Base-by-base conservation (phyloP, 495 filamentous ascomycete genomes). In the Xylaria cubensis region DNA sequence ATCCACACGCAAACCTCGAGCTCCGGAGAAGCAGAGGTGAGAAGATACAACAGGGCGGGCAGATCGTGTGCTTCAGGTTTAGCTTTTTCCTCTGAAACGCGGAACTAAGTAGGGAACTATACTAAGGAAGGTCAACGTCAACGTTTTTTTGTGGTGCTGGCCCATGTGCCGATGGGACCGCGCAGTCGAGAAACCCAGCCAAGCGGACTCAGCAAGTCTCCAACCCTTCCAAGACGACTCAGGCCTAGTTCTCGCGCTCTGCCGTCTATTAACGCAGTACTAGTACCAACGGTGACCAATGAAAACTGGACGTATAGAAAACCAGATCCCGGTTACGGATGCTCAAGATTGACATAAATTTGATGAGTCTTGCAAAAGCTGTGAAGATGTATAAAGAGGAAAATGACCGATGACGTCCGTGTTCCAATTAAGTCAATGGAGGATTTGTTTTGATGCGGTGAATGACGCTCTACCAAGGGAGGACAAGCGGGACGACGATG, bases 61-160 rank as follows among this genome's bases (percentile, higher is more conserved):
- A 53, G 41, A 59, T 59, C 66, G 51, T 36, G 67, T 50, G 41
- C 53, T 61, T 48, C 6, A 41, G 39, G 34, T 55, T 50, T 69
- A 69, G 56, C 39, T 62, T 41, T 58, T 61, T 61, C 4, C 21
- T 9, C 39, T 50, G 67, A 69, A 69, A 69, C 65, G 58, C 34
- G 34, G 21, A 42, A 56, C 65, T 55, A 55, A 12, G n/a, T 6
- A 53, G n/a, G 29, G 6, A 32, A 12, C 67, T 71, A 64, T 29
- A 66, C 61, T 66, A 48, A 71, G 69, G 34, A 66, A 65, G 59
- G 61, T 66, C 61, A 66, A 71, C 39, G 62, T 26, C 61, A 58
- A 71, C 61, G 61, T 56, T 71, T 69, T 69, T 70, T 53, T 70
- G 68, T 71, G 69, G 69, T 66, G 62, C 62, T 62, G 69, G 69